Evolutionary conservation across 805 yeast genomes (phyloP), one percentile per base, ranked within the genome.

Genomic region (Lipomyces kockii): DNA sequence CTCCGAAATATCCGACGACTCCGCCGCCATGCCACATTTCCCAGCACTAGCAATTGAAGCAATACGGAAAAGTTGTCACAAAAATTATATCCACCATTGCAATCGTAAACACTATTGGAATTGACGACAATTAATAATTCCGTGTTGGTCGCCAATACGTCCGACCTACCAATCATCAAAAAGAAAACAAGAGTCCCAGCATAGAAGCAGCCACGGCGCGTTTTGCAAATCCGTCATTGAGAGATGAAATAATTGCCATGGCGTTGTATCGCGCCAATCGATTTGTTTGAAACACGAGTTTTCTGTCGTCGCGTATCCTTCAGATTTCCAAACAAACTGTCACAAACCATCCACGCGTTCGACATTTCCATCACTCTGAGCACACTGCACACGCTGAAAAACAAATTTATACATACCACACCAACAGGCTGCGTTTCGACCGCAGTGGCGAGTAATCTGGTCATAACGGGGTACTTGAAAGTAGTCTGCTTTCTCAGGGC

Each of bases 391-490:
- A 17, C 20, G 20, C 34, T 37, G 37, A 34, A 51, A 14, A n/a
- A 34, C 35, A 39, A 27, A 22, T 12, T 35, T 14, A 34, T 7
- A 68, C 71, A 22, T 65, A 68, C 69, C 54, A 64, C 67, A 43
- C 64, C 66, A 27, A 46, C 39, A 29, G 71, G 63, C 11, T 49
- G 60, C 2, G 71, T 58, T 34, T 67, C 64, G 34, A 43, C 69
- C 17, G 71, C 71, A 37, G 69, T 68, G 35, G 71, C 65, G 37
- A 68, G 63, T 43, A 65, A 39, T 29, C 71, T 64, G n/a, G 64
- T 43, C 61, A 68, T 53, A 37, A 62, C 62, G 43, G 71, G 68
- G 59, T 37, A 58, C 32, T 56, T 59, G 32, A 61, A 55, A 11
- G 63, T 43, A 53, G 63, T 55, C 54, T 20, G 34, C n/a, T 49